A percentile compares a stretch with the other conserved stretches of the same genome.
phyloP scores from a whole-genome alignment of 768 basidiomycete genomes.

The Boletales sp. region DNA sequence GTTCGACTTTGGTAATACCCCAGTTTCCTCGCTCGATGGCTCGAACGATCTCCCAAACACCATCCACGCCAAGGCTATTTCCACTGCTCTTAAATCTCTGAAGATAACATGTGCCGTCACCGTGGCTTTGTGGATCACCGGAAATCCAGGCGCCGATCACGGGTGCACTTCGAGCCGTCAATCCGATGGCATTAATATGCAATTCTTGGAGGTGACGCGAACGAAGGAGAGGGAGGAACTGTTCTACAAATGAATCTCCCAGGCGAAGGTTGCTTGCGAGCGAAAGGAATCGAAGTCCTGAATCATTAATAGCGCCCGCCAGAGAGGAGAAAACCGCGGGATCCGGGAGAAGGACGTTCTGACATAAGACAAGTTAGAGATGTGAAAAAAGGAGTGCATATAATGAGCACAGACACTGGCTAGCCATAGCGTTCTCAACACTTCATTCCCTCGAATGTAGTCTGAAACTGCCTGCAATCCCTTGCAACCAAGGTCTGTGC shows the following conservation, averaged over 20 bases:
- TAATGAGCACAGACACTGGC: constrained; percentile 45
- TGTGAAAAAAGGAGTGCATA: neutral
- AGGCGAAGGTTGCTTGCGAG: constrained; percentile 47
- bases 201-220: constrained; percentile 48
- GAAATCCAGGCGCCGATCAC: constrained; percentile 48
- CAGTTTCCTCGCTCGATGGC: constrained; percentile 50
- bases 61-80: constrained; percentile 50
- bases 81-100: constrained; percentile 51
- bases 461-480: constrained; percentile 50
- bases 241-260: constrained; percentile 45
- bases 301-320: constrained; percentile 50
- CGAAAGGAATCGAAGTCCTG: constrained; percentile 47
- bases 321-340: constrained; percentile 36
- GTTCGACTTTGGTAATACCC: constrained; percentile 45
- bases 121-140: constrained; percentile 23
- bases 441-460: constrained; percentile 47
- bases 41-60: constrained; percentile 44
- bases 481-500: constrained; percentile 49
- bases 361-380: constrained; percentile 18
- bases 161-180: constrained; percentile 43
- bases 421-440: constrained; percentile 46
- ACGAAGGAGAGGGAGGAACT: constrained; percentile 48
- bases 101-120: constrained; percentile 36
- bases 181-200: constrained; percentile 46
- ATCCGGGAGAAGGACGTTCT: constrained; percentile 42